Conservation (phyloP, 768 basidiomycete species). For the Psilocybe sp. region DNA sequence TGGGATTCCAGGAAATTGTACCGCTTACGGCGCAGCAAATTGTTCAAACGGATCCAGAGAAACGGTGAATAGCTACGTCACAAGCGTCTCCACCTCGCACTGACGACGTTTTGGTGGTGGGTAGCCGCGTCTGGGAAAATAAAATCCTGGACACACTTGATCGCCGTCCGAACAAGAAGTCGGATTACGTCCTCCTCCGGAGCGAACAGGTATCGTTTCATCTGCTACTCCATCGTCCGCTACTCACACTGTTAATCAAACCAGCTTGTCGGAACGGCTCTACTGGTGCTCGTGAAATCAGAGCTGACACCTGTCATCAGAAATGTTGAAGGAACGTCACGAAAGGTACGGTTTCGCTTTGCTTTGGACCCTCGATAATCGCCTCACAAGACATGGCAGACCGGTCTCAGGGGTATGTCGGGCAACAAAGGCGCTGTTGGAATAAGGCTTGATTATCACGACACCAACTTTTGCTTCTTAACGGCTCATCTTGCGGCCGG, state of each 20-base stretch:
- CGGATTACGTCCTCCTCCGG: conserved; percentile 80
- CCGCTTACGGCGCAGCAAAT: conserved; percentile 98
- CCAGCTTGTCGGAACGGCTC: conserved; percentile 92
- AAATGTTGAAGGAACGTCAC: conserved; percentile 87
- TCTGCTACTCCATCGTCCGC: conserved; percentile 1
- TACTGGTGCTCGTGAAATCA: conserved; percentile 80
- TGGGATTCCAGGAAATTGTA: conserved; percentile 97
- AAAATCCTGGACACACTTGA: conserved; percentile 79
- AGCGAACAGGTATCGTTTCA: conserved; percentile 75
- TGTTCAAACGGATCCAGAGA: conserved; percentile 92
- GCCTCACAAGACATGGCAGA: conserved; percentile 39
- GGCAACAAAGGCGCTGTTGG: conserved; percentile 97
- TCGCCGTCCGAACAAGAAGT: conserved; percentile 60
- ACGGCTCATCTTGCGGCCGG: conserved; percentile 98
- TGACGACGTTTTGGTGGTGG: not conserved
- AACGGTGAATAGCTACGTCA: conserved; percentile 47
- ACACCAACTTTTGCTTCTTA: conserved; percentile 91
- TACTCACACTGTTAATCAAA: conserved; percentile 8
- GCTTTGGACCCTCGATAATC: not conserved
- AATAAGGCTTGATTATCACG: conserved; percentile 87
- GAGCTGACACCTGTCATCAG: conserved; percentile 77
- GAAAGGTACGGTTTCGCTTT: conserved; percentile 58
- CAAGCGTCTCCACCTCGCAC: not conserved
- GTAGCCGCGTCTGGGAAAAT: conserved; percentile 83
- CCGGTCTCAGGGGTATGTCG: conserved; percentile 89